Conservation (phyloP, 371 early-diverging fungal species). For the Mucor saturninus region DNA sequence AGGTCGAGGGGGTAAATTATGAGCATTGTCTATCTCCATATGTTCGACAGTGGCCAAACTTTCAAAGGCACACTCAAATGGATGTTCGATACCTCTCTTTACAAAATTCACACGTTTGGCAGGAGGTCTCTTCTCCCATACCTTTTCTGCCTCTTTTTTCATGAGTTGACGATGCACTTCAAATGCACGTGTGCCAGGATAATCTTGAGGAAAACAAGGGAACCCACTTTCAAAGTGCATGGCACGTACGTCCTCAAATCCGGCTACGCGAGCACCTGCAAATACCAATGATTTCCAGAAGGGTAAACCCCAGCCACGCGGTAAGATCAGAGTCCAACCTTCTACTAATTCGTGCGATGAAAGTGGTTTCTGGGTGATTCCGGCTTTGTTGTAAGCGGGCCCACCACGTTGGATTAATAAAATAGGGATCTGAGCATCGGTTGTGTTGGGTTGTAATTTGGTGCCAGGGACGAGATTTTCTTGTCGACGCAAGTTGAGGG, state of each 20-base stretch:
- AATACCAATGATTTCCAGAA: conserved; percentile 91
- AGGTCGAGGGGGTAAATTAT: conserved; percentile 14
- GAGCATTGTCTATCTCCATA: conserved; percentile 17
- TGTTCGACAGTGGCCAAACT: conserved; percentile 7
- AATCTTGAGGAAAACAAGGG: conserved; percentile 66
- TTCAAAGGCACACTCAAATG: conserved; percentile 68
- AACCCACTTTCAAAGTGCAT: conserved; percentile 63
- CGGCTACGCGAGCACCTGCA: conserved; percentile 87
- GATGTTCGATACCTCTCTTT: conserved; percentile 63
- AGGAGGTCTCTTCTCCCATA: conserved; percentile 66
- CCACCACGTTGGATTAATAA: conserved; percentile 78
- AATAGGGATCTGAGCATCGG: conserved; percentile 77
- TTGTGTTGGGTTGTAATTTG: conserved; percentile 51
- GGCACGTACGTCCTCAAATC: conserved; percentile 57
- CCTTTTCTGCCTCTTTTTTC: conserved; percentile 38
- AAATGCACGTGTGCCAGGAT: conserved; percentile 63
- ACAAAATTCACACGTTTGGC: conserved; percentile 75
- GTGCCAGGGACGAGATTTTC: conserved; percentile 36
- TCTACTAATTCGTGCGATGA: conserved; percentile 25
- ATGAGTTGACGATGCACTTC: conserved; percentile 21
- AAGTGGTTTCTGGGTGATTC: conserved; percentile 4
- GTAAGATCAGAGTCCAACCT: conserved; percentile 88
- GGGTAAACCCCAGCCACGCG: conserved; percentile 80
- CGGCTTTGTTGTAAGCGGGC: neutral
- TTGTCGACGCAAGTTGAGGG: conserved; percentile 71